Conservation (phyloP, 345 rosid species). For the Raphanus raphanistrum region DNA sequence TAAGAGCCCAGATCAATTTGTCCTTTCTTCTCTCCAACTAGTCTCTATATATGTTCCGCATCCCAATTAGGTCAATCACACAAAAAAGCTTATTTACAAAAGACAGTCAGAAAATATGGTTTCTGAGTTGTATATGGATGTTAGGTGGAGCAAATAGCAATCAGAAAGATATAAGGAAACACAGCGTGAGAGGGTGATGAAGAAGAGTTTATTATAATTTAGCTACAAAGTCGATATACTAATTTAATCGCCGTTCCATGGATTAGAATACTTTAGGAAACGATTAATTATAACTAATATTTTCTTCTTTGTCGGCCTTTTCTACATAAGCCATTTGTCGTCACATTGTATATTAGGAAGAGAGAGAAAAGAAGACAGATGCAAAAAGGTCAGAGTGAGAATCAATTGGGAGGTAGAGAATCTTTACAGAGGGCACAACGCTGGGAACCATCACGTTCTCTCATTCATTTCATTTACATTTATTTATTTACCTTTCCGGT, state of each 20-base stretch:
- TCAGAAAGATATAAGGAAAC: neutral
- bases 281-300: constrained; percentile 8
- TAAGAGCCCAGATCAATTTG: constrained; percentile 35
- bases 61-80: constrained; percentile 21
- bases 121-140: neutral
- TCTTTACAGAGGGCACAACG: constrained; percentile 38
- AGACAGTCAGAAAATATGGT: neutral
- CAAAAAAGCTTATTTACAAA: neutral
- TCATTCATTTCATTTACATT: constrained; percentile 23
- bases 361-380: neutral
- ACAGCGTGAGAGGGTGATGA: neutral
- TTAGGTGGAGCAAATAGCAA: neutral
- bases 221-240: neutral
- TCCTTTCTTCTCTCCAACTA: constrained; percentile 28
- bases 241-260: constrained; percentile 19
- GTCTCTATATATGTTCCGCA: constrained; percentile 25
- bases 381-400: constrained; percentile 18
- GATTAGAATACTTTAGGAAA: neutral
- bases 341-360: constrained; percentile 9
- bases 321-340: constrained; percentile 25
- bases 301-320: constrained; percentile 29
- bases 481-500: neutral
- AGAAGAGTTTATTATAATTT: neutral
- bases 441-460: constrained; percentile 40
- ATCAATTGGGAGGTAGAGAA: constrained; percentile 31